Evolutionary conservation across 345 rosid genomes (phyloP), one percentile per base, ranked within the genome.

Genomic region (Gynandropsis gynandra): DNA sequence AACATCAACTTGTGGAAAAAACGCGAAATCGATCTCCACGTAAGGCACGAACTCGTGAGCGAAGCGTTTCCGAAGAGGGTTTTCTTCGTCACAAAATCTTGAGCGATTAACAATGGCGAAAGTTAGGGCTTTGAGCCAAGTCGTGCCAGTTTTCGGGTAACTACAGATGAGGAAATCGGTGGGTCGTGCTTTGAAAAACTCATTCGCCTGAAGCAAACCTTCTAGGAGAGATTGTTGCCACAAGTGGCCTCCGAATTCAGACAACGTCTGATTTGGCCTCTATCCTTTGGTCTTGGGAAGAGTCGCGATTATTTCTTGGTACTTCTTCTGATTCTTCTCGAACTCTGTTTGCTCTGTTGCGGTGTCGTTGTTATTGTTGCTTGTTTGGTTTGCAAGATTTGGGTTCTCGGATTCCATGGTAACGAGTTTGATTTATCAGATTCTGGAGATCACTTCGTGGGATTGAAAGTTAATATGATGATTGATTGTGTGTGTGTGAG

Each of bases 1-100:
- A 8, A 67, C 72, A 32, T 50, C 68, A 1, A 68, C 72, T 20
- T 58, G 12, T 0, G 72, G 72, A 44, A 48, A 68, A 34, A 62
- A 62, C 31, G 72, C 63, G 51, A 68, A 62, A 8, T 68, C 72
- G 35, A 68, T 68, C 64, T 71, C 75, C 7, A 65, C 62, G 34
- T 55, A 65, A 40, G 71, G 75, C 4, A 70, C 75, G 33, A 55
- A 9, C 31, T 55, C 59, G 31, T 55, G 59, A 5, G 59, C 49
- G 15, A 9, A 8, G 6, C 29, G 12, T 1, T 32, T 31, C 20
- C 16, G 27, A 15, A 42, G 27, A 27, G 27, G 40, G 20, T 32
- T 31, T 0, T 7, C 16, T 6, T 15, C 24, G 32, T 45, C 50
- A 18, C 4, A 0, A 21, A 42, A 31, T 1, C 16, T 9, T 24